Evolutionary conservation across 2,329 filamentous ascomycete species (phyloP), one percentile per base, ranked within the genome.

Genomic region (Trichoderma polysporum): DNA sequence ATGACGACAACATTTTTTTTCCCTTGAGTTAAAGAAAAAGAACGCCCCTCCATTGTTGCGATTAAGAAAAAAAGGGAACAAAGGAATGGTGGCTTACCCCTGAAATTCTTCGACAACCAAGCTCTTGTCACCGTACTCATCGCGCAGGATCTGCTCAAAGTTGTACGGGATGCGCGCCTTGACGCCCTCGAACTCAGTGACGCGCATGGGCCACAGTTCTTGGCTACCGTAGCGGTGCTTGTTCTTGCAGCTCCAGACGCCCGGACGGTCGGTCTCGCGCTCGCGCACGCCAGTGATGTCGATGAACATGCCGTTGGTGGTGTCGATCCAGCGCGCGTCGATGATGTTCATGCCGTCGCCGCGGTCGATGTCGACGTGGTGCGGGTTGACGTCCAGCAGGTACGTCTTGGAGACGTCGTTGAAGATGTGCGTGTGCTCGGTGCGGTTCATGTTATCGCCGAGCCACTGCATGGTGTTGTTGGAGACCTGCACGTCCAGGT

Each of bases 321-420:
- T 84, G 77, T 95, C 91, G 74, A 95, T 91, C 91, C 91, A 96
- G 53, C 92, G 85, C 27, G 89, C 92, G 77, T 95, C 92, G 73
- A 95, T 95, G 66, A 95, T 85, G 75, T 96, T 96, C 74, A 84
- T 80, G 19, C 91, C 91, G 72, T 91, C 84, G 50, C 88, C 88
- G 25, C 86, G 83, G 29, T 82, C 82, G 2, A 89, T 80, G 64
- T 90, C 84, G 66, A 80, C 81, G 72, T 88, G 84, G 80, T 89
- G 87, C 0, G 91, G 90, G 78, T 94, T 95, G 68, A 94, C 82
- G 74, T 95, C 92, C 13, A 95, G 84, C 13, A 94, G 82, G 73
- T 91, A 96, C 49, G 66, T 83, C 75, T 74, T 83, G 66, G 71
- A 79, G 69, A 81, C 75, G 7, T 77, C 71, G 45, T 66, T 33